Conservation (phyloP, 2,329 filamentous ascomycete genomes). For the Rachicladosporium sp. region DNA sequence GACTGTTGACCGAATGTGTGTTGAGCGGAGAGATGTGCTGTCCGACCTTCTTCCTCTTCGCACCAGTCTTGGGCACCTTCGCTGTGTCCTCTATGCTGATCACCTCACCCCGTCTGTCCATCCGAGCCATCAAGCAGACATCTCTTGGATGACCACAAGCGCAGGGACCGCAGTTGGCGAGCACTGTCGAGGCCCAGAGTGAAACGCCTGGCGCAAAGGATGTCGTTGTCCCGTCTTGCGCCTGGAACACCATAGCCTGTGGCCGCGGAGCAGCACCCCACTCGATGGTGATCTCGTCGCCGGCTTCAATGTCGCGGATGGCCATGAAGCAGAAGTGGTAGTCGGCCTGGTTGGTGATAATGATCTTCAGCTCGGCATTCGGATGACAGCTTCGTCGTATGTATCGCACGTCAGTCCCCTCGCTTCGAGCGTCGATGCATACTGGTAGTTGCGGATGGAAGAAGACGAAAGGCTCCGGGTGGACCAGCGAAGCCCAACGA, state of each 20-base stretch:
- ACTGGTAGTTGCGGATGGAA: conserved; percentile 78
- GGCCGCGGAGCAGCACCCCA: conserved; percentile 22
- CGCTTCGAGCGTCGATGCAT: conserved; percentile 81
- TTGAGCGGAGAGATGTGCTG: conserved; percentile 41
- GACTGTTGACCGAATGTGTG: conserved; percentile 43
- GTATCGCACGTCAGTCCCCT: conserved; percentile 77
- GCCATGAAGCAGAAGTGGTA: conserved; percentile 92
- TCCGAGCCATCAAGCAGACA: conserved; percentile 22
- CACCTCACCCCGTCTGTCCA: conserved; percentile 18
- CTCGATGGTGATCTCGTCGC: conserved; percentile 56
- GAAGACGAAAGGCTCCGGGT: conserved; percentile 43
- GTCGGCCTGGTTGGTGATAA: conserved; percentile 62
- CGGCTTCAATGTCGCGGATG: conserved; percentile 60
- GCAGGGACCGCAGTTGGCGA: conserved; percentile 69
- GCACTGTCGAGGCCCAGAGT: conserved; percentile 52
- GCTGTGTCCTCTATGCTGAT: conserved; percentile 5
- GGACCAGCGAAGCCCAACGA: conserved; percentile 35
- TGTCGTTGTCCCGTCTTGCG: too few relatives aligned
- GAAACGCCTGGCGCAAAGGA: conserved; percentile 1
- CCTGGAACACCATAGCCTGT: too few relatives aligned
- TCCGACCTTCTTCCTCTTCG: conserved; percentile 36
- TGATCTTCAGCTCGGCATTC: conserved; percentile 79
- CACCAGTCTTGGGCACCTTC: conserved; percentile 31
- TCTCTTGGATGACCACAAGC: conserved; percentile 46
- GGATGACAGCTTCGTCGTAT: conserved; percentile 85